Percentiles rank a stretch among this genome's conserved stretches.
These are phyloP conservation scores for Penstemon newberryi DNA, from an alignment of 257 asterid species.

Conservation along the genomic window DNA sequence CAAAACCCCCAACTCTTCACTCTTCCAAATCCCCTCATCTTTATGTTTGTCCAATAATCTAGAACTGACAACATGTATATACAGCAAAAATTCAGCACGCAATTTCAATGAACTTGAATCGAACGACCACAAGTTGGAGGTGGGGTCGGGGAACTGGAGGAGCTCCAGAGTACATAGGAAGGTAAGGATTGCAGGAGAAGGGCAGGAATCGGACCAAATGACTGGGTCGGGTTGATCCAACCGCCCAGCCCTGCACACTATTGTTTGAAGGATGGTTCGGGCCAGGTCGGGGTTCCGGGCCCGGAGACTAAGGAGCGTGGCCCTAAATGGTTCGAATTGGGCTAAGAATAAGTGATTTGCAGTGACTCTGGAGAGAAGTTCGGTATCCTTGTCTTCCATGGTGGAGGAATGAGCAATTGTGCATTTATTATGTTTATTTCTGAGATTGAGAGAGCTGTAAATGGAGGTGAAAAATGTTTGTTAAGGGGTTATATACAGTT, in stretches of 20 bases:
- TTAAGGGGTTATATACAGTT: conserved; percentile 28
- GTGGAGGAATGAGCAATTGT: conserved; percentile 23
- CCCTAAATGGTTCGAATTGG: conserved; percentile 95
- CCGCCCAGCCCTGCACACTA: conserved; percentile 67
- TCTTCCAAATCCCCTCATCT: conserved; percentile 27
- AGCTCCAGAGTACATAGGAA: conserved; percentile 75
- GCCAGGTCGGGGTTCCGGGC: conserved; percentile 74
- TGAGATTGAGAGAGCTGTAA: conserved; percentile 24
- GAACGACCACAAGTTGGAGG: conserved; percentile 71
- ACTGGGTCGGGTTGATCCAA: conserved; percentile 58
- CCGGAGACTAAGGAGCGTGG: conserved; percentile 74
- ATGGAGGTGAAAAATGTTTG: conserved; percentile 5
- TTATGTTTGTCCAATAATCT: conserved; percentile 44
- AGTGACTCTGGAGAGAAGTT: conserved; percentile 60
- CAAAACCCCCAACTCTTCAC: conserved; percentile 57
- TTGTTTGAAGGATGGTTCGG: conserved; percentile 68
- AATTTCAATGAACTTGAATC: conserved; percentile 55
- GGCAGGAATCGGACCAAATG: conserved; percentile 75
- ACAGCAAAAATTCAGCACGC: conserved; percentile 83
- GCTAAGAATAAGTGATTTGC: conserved; percentile 82
- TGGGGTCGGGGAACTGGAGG: conserved; percentile 75
- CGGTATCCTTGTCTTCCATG: conserved; percentile 74
- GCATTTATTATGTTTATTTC: conserved; percentile 24
- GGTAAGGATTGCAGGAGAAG: conserved; percentile 74
- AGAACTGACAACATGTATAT: conserved; percentile 49